Evolutionary conservation across 1,139 yeast species (phyloP), one percentile per base, ranked within the genome.

Genomic region (Scheffersomyces quercinus): DNA sequence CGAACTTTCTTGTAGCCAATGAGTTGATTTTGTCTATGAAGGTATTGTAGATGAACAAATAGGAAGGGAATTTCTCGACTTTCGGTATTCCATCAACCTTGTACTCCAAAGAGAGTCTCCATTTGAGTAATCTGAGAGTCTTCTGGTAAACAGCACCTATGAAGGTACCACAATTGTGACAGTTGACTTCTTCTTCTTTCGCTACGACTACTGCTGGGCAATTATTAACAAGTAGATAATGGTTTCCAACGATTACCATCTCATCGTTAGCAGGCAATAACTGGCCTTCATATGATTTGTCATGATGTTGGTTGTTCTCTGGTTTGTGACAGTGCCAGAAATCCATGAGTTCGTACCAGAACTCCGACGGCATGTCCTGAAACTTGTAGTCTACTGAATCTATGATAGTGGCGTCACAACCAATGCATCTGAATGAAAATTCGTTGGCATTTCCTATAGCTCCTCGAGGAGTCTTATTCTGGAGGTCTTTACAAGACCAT

Each of bases 251-350:
- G 3, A 83, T 67, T 3, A 83, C 63, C 1, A 73, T 67, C 4
- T 67, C 59, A 0, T 58, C 48, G 24, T 52, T 49, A 3, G 61
- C 57, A 0, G 95, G 89, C 12, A 59, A 65, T 42, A 87, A 62
- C 2, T 65, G 59, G 12, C 70, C 69, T 33, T 60, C 53, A 52
- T 70, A 71, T 38, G 59, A 52, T 38, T 65, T 65, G 6, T 45
- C 48, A 16, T 49, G 40, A n/a, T 54, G 49, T 20, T 58, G 51
- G 28, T 56, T 55, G 26, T 52, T 53, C 16, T 65, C 59, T 0
- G 99, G 98, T 59, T 90, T 90, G 60, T 93, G 98, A 59, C 99
- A 93, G 62, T 93, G 98, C 99, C 99, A 93, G 52, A 86, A 87
- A 48, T 93, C 98, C 96, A 93, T 87, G 78, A 93, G 72, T 59